phyloP scores from a whole-genome alignment of 441 rosid genomes.

The Pelargonium cotyledonis region DNA sequence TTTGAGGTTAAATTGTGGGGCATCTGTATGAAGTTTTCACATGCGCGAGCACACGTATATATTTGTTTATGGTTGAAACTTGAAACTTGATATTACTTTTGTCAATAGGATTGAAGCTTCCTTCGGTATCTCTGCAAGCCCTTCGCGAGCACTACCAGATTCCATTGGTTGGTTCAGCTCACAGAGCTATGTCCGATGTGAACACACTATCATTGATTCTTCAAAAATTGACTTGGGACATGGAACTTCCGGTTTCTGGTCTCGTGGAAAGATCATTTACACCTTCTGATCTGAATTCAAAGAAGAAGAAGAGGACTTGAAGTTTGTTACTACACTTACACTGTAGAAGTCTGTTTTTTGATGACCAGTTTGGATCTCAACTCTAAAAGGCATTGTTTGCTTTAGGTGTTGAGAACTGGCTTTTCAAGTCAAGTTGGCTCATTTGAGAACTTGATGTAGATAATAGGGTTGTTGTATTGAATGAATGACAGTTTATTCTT shows the following conservation, averaged over 20 bases:
- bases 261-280: constrained; percentile 46
- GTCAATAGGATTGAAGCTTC: constrained; percentile 35
- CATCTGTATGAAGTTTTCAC: too few relatives aligned
- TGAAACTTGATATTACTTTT: background rate
- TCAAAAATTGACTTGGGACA: constrained; percentile 55
- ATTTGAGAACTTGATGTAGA: background rate
- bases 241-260: constrained; percentile 48
- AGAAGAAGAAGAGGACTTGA: constrained; percentile 50
- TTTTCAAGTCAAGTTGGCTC: too few relatives aligned
- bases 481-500: background rate
- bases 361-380: background rate
- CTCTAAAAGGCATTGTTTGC: too few relatives aligned
- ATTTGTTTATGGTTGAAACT: background rate
- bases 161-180: constrained; percentile 53
- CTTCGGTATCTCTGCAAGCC: constrained; percentile 42
- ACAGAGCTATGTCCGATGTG: constrained; percentile 87
- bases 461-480: background rate
- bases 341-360: background rate
- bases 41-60: too few relatives aligned
- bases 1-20: too few relatives aligned
- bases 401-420: too few relatives aligned
- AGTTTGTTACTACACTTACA: constrained; percentile 17
- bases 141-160: constrained; percentile 42
- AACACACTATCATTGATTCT: constrained; percentile 45
- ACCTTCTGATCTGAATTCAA: constrained; percentile 29